Evolutionary conservation across 1,284 basidiomycete species (phyloP).

Genomic region (Ganoderma leucocontextum): DNA sequence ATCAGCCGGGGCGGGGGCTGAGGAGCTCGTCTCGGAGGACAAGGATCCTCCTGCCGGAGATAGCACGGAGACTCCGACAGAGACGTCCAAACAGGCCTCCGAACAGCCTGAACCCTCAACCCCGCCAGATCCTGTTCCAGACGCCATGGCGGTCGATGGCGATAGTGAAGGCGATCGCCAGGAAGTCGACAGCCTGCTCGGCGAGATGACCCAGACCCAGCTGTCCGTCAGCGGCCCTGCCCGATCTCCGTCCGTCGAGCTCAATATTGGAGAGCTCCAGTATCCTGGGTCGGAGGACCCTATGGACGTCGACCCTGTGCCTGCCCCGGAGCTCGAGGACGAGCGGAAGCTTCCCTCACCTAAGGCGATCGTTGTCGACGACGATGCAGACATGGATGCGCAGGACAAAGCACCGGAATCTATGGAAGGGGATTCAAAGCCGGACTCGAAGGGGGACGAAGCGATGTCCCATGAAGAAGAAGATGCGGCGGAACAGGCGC

Average conservation of each 20-base stretch:
- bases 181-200: slow-evolving; percentile 38
- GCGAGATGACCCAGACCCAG: slow-evolving; percentile 23
- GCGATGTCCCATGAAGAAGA: neutral
- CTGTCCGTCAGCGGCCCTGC: slow-evolving; percentile 1
- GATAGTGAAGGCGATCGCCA: slow-evolving; percentile 36
- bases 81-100: slow-evolving; percentile 8
- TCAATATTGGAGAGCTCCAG: slow-evolving; percentile 24
- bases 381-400: neutral
- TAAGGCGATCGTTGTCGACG: slow-evolving; percentile 26
- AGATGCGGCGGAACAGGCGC: neutral
- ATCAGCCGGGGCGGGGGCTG: slow-evolving; percentile 15
- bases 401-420: neutral
- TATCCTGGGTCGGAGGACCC: slow-evolving; percentile 31
- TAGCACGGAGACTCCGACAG: neutral
- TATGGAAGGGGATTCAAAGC: neutral
- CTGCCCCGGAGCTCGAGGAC: slow-evolving; percentile 1
- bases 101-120: slow-evolving; percentile 6
- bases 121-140: slow-evolving; percentile 7
- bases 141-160: slow-evolving; percentile 18
- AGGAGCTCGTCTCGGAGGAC: slow-evolving; percentile 3
- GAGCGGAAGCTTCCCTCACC: slow-evolving; percentile 12
- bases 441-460: slow-evolving; percentile 8
- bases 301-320: slow-evolving; percentile 31
- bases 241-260: neutral
- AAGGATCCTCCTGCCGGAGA: slow-evolving; percentile 13